Conservation (phyloP, 2,329 filamentous ascomycete species). For the Fusarium incarnatum region DNA sequence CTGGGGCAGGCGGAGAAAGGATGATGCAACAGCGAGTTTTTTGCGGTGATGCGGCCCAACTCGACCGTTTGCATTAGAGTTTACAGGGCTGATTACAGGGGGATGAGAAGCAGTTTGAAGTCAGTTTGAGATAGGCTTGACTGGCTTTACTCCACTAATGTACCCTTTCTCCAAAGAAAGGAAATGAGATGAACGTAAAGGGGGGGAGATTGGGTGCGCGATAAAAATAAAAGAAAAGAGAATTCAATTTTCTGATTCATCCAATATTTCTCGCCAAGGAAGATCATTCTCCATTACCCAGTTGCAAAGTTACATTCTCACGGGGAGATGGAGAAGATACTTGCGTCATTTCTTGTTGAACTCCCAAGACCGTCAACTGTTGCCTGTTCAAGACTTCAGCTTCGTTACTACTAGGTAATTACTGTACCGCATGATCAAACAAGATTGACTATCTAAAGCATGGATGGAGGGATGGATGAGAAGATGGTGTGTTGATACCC, state of each 20-base stretch:
- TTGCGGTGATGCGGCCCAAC: conserved; percentile 34
- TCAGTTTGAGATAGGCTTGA: conserved; percentile 17
- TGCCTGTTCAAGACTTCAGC: conserved; percentile 16
- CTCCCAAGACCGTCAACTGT: neutral
- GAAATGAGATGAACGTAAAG: neutral
- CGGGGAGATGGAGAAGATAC: conserved; percentile 8
- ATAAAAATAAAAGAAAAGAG: neutral
- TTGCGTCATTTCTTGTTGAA: neutral
- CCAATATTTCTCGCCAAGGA: neutral
- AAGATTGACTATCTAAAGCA: neutral
- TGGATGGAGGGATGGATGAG: neutral
- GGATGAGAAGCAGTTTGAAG: neutral
- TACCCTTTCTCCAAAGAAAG: neutral
- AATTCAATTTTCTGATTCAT: conserved; percentile 16
- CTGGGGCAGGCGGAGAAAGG: conserved; percentile 18
- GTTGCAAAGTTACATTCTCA: neutral
- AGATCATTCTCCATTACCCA: neutral
- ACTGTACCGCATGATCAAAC: neutral
- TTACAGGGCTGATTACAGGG: conserved; percentile 32
- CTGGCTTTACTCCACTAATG: neutral
- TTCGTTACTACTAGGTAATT: neutral
- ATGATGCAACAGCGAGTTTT: conserved; percentile 27
- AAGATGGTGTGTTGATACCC: conserved; percentile 4
- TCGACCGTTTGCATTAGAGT: conserved; percentile 26
- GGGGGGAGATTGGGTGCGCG: neutral